Evolutionary conservation across 805 yeast genomes (phyloP).

Genomic region (Lipomyces chichibuensis): DNA sequence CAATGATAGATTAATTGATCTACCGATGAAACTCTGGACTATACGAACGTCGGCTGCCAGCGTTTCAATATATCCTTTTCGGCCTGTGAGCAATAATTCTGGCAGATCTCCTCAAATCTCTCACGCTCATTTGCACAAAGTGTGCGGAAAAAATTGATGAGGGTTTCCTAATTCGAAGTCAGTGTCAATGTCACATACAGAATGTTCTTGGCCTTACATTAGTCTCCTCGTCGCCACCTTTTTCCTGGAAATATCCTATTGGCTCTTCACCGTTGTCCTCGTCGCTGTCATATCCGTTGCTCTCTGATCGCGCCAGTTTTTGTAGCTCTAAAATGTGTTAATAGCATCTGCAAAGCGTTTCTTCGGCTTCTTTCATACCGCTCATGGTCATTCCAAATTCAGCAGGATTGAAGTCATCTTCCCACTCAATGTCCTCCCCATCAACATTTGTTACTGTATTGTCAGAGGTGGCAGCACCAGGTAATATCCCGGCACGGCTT

Average conservation of each 20-base stretch:
- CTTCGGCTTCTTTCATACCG: slow-evolving; percentile 15
- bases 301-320: slow-evolving; percentile 26
- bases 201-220: slow-evolving; percentile 14
- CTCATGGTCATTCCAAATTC: slow-evolving; percentile 37
- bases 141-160: slow-evolving; percentile 10
- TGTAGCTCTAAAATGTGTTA: slow-evolving; percentile 19
- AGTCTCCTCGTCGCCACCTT: slow-evolving; percentile 26
- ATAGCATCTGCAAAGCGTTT: slow-evolving; percentile 9
- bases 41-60: slow-evolving; percentile 16
- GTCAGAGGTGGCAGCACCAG: slow-evolving; percentile 15
- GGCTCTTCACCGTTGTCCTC: slow-evolving; percentile 68
- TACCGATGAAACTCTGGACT: neutral
- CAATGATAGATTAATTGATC: neutral
- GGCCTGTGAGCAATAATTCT: slow-evolving; percentile 14
- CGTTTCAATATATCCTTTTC: slow-evolving; percentile 16
- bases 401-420: slow-evolving; percentile 40
- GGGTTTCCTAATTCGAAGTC: slow-evolving; percentile 1
- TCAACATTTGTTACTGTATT: slow-evolving; percentile 36
- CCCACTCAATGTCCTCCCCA: slow-evolving; percentile 50
- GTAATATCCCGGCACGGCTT: slow-evolving; percentile 41
- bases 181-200: neutral
- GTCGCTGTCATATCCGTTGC: slow-evolving; percentile 52
- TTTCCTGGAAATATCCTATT: slow-evolving; percentile 14
- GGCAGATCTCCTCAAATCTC: slow-evolving; percentile 7
- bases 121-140: slow-evolving; percentile 17